Evolutionary conservation across 73 alveolate species (phyloP), one percentile per base, ranked within the genome.

Genomic region (Tetrahymena elliotti): DNA sequence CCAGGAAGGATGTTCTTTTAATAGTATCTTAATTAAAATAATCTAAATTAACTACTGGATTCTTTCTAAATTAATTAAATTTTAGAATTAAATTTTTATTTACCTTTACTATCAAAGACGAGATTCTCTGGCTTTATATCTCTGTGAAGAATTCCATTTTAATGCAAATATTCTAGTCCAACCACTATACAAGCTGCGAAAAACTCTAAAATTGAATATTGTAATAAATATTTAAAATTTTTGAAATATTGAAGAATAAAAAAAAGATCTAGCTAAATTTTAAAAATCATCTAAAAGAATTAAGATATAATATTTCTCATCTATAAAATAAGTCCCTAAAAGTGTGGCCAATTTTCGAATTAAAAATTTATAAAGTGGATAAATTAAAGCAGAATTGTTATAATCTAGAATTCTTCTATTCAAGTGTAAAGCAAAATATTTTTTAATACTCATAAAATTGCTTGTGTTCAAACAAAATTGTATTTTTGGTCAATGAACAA

Each of bases 51-150:
- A 27, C 20, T 68, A 68, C 36, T 68, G 36, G 88, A 68, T 68
- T 68, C 15, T n/a, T 68, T 68, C 38, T 18, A 47, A 47, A 47
- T 47, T 47, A 47, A 47, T 47, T 47, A 47, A 47, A 47, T 18
- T 47, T 47, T 47, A 47, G 82, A 47, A 47, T 47, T 47, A 47
- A 47, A 47, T 0, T 47, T 47, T 47, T 47, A 31, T 68, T 68
- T 68, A 68, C 98, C 96, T 88, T 94, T 88, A 27, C 88, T 40
- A 37, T 94, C 96, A 27, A 94, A 52, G 20, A 94, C 95, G 22
- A 94, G 41, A 82, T 94, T 94, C 47, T 94, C 96, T 68, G 96
- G 96, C 34, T 94, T 94, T 16, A 94, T 92, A 94, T 94, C 96
- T 34, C 96, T 88, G 37, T 94, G 96, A 33, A 94, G 93, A 35